A percentile compares a stretch with the other conserved stretches of the same genome.
phyloP scores from a whole-genome alignment of 148 eudicot genomes.

The Cornus controversa region DNA sequence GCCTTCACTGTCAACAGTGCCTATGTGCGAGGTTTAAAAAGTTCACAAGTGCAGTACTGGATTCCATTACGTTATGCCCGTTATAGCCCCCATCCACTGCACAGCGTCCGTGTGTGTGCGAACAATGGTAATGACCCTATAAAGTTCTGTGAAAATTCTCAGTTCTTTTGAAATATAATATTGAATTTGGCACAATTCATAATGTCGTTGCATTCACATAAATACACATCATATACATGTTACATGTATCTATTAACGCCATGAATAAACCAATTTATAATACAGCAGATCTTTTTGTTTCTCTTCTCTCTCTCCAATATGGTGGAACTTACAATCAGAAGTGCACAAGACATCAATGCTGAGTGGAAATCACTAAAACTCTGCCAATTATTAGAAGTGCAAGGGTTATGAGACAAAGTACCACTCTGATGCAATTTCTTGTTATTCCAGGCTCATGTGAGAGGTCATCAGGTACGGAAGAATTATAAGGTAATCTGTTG shows the following conservation, averaged over 20 bases:
- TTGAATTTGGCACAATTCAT: background rate
- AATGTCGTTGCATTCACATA: background rate
- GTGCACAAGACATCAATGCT: background rate
- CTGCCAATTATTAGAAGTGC: background rate
- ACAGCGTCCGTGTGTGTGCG: too few species aligned
- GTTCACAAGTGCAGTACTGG: too few species aligned
- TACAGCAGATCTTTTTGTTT: background rate
- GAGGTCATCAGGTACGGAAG: slow-evolving; percentile 90
- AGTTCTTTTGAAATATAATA: background rate
- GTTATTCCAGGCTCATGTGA: slow-evolving; percentile 81
- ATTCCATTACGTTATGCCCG: too few species aligned
- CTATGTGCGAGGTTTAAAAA: too few species aligned
- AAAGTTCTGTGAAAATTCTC: too few species aligned
- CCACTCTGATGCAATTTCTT: slow-evolving; percentile 18
- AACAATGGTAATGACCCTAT: too few species aligned
- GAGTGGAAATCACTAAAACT: slow-evolving; percentile 1
- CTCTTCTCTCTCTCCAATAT: background rate
- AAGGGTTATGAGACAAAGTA: background rate
- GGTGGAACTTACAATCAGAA: slow-evolving; percentile 4
- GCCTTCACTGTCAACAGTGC: too few species aligned
- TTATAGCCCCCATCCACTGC: too few species aligned
- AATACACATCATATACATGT: background rate
- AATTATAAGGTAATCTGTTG: slow-evolving; percentile 74
- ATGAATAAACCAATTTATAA: background rate
- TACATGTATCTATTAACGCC: background rate